Conservation (phyloP, 2,329 filamentous ascomycete species). For the Elsinoe fawcettii region DNA sequence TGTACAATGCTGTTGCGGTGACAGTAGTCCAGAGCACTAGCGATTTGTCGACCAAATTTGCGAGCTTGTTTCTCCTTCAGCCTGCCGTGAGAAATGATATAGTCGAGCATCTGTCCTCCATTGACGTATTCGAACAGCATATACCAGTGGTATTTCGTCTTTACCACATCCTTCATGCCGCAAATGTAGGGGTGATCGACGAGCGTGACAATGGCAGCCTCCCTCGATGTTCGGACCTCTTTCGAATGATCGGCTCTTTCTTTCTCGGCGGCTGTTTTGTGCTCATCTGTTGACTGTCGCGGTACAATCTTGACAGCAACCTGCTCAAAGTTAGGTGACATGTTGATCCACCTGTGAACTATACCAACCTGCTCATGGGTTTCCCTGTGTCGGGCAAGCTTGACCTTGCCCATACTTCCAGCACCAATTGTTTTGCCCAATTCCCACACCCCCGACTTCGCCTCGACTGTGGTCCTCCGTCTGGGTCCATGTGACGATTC, state of each 20-base stretch:
- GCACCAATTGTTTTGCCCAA: constrained; percentile 95
- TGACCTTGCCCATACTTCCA: constrained; percentile 98
- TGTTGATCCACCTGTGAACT: not conserved
- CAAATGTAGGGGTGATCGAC: constrained; percentile 94
- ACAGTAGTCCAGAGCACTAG: constrained; percentile 92
- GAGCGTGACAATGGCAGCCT: constrained; percentile 92
- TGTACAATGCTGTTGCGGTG: constrained; percentile 98
- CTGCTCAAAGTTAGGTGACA: constrained; percentile 37
- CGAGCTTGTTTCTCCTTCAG: constrained; percentile 97
- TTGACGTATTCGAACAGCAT: constrained; percentile 99
- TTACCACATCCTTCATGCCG: constrained; percentile 87
- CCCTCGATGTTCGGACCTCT: constrained; percentile 86
- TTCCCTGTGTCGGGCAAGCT: constrained; percentile 83
- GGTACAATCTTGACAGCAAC: constrained; percentile 97
- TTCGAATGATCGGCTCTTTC: constrained; percentile 94
- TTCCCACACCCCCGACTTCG: constrained; percentile 85
- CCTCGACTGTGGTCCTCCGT: constrained; percentile 74
- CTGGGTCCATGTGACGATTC: constrained; percentile 24
- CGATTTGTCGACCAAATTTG: constrained; percentile 95
- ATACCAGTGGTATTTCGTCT: constrained; percentile 98
- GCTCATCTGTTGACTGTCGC: constrained; percentile 78
- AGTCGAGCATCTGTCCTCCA: constrained; percentile 97
- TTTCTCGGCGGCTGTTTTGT: constrained; percentile 61
- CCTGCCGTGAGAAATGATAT: constrained; percentile 96
- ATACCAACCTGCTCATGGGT: constrained; percentile 72